Conservation (phyloP, 2,329 filamentous ascomycete species). For the Aspergillus melleus region DNA sequence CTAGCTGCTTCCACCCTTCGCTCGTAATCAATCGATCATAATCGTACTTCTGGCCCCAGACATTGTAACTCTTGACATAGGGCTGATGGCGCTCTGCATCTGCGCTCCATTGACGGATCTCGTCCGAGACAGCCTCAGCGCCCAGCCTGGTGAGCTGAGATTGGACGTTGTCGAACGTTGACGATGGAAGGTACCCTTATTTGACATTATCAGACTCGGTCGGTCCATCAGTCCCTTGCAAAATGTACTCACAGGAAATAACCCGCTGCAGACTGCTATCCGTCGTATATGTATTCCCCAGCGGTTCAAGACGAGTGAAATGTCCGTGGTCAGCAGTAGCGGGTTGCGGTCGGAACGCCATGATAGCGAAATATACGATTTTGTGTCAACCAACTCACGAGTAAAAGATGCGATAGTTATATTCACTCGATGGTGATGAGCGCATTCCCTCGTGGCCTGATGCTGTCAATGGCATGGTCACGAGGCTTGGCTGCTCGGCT, state of each 20-base stretch:
- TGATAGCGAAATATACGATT: not conserved
- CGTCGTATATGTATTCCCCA: conserved; percentile 59
- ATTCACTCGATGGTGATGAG: not conserved
- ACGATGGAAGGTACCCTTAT: conserved; percentile 45
- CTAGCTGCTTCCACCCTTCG: conserved; percentile 60
- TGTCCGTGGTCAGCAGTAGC: conserved; percentile 51
- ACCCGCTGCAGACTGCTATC: conserved; percentile 55
- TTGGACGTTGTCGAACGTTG: conserved; percentile 56
- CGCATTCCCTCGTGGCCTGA: not conserved
- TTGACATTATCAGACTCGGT: too few relatives aligned
- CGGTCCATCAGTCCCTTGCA: too few relatives aligned
- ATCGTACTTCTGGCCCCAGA: conserved; percentile 57
- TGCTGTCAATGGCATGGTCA: not conserved
- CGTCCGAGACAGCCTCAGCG: conserved; percentile 32
- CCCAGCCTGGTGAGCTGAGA: conserved; percentile 27
- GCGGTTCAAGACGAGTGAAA: conserved; percentile 54
- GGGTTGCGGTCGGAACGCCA: not conserved
- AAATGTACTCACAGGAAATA: conserved; percentile 47
- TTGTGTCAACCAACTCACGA: not conserved
- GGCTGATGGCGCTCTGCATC: conserved; percentile 68
- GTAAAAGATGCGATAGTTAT: not conserved
- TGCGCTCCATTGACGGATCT: conserved; percentile 39
- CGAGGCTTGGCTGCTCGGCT: too few relatives aligned
- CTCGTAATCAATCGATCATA: conserved; percentile 62
- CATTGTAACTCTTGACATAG: conserved; percentile 59